Base-by-base conservation (phyloP, 495 filamentous ascomycete genomes). In the Penicillium taxi region DNA sequence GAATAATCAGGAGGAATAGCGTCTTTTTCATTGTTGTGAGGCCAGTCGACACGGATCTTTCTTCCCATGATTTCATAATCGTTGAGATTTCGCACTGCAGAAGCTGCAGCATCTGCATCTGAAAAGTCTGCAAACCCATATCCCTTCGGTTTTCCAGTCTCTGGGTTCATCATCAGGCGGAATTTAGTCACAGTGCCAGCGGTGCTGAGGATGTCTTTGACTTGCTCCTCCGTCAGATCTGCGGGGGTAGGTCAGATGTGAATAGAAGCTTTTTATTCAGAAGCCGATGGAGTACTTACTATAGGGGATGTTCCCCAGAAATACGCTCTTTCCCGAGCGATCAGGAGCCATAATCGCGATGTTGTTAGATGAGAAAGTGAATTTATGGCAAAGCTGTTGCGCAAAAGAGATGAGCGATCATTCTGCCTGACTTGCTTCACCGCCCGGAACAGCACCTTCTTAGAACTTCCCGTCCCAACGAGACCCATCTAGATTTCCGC, bases 41-140 rank as follows among this genome's bases (percentile, higher is more conserved):
- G 87, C 60, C 88, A 98, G 57, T 95, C 91, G 20, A 98, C 91
- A 19, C 89, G 78, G 37, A 98, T 73, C 53, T 93, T 94, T 37
- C 91, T 79, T 14, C 86, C 86, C 86, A 94, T 94, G 42, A 95
- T 80, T 57, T 96, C 90, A 69, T 89, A 78, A 56, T 94, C 86
- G 66, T 98, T 94, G 21, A 98, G 70, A 54, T 98, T 98, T 41
- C 91, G 82, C 13, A 96, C 89, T 5, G 91, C 91, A 1, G 87
- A 94, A 26, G 90, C 86, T 13, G 91, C 91, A 5, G 86, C 84
- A 50, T 98, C 91, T 61, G 67, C 71, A 47, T 98, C 91, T 17
- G 81, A 76, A 52, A 88, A 98, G 48, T 96, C 90, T 26, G 86
- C 85, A 50, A 98, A 98, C 15, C 91, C 91, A 53, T 94, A 98